Base-by-base conservation (phyloP, 2,329 filamentous ascomycete species). In the Monosporascus sp. region DNA sequence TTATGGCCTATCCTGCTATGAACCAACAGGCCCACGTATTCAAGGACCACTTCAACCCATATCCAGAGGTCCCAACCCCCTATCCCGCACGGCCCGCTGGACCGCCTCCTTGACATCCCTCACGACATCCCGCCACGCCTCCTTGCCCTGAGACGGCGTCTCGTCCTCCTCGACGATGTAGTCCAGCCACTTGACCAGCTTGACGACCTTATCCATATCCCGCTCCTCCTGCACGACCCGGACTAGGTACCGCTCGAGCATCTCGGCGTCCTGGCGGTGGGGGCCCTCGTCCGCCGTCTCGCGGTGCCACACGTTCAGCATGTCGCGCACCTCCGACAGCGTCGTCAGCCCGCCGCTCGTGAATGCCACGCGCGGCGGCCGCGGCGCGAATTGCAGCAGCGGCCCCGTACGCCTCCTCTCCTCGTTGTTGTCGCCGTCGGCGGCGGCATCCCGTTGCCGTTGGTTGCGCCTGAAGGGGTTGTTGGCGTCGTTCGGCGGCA, bases 271-370 rank as follows among this genome's bases (percentile, higher is more conserved):
- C 53, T 88, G 84, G 0, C 72, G 72, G 69, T 94, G 91, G 1
- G 94, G 94, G 0, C 89, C 91, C 3, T 92, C 87, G 5, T 77
- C 76, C 37, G 70, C 74, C 56, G 93, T 96, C 55, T 87, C 84
- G 3, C 73, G 67, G 58, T 91, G 80, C 94, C 94, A 99, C 4
- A 82, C 82, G 52, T 77, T 81, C 16, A 97, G 74, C 65, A 91
- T 90, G 38, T 83, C 78, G 45, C 91, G 81, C 51, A 97, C 75
- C 59, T 96, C 88, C 0, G 67, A 62, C 6, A 75, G 60, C 1
- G 70, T 72, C 24, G 72, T 75, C 14, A 76, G 63, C 0, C 68
- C 71, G 1, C 73, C 70, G 11, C 69, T 69, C 4, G 75, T 69
- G 58, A 85, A 82, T 0, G 67, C 56, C 7, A 78, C 63, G 59